Base-by-base conservation (phyloP, 176 grass and related monocot species). In the Alopecurus myosuroides region DNA sequence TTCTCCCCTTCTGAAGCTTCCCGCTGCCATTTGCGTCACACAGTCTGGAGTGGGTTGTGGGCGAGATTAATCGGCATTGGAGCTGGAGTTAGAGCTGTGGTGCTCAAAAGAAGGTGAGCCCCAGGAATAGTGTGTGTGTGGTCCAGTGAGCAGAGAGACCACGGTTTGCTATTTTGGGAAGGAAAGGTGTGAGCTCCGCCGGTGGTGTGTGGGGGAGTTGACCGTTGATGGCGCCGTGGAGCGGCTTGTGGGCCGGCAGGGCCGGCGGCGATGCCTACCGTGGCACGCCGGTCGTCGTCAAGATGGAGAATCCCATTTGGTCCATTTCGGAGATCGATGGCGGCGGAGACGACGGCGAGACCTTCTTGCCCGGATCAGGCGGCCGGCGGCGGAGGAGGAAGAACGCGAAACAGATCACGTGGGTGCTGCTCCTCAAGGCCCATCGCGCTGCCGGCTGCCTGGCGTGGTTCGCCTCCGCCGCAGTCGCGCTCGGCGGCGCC, bases 281-380 rank as follows among this genome's bases (percentile, higher is more conserved):
- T 13, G 96, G 93, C 45, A 95, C 91, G 83, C 91, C 96, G 73
- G 96, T 98, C 68, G 68, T 98, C 67, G 85, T 98, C 62, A 90
- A 89, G 85, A 94, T 98, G 93, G 88, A 98, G 75, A 98, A 92
- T 55, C 93, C 96, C 36, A 92, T 89, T 64, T 98, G 96, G 96
- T 98, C 91, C 66, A 92, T 98, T 75, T 78, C 93, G 3, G 93
- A 94, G 83, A 90, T 95, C 80, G 22, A 83, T 22, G 42, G 0
- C 7, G 41, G 25, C 5, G n/a, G 39, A 6, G 68, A 71, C 63
- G 90, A 79, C 10, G 88, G 68, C 7, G 82, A 76, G 6, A 81
- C 81, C 5, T 86, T 85, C 40, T 39, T 87, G 46, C 20, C 18
- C 23, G 46, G 19, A 30, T 15, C 12, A 18, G 82, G 55, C 0